A percentile compares a stretch with the other conserved stretches of the same genome.
Evolutionary conservation across 441 rosid genomes (phyloP).

Genomic region (Omphalea diandra): DNA sequence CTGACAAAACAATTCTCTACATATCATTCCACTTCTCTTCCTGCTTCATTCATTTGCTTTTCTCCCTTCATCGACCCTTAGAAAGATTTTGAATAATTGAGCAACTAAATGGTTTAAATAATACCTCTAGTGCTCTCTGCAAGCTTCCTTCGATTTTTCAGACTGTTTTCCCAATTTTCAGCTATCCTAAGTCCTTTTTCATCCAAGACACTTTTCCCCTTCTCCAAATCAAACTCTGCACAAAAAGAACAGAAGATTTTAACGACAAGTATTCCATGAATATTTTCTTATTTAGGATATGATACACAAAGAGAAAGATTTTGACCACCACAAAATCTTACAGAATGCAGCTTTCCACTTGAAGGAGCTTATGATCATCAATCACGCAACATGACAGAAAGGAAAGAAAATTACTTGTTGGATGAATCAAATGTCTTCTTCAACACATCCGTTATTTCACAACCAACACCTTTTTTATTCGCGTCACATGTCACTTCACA

Average conservation of each 20-base stretch:
- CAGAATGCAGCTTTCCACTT: not conserved
- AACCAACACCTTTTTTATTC: not conserved
- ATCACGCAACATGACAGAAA: not conserved
- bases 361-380: not conserved
- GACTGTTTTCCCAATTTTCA: slow-evolving; percentile 97
- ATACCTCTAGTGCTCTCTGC: slow-evolving; percentile 99
- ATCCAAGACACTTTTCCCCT: slow-evolving; percentile 82
- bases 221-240: slow-evolving; percentile 95
- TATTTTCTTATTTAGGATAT: not conserved
- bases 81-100: no score
- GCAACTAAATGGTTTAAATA: slow-evolving; percentile 2
- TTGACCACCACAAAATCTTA: not conserved
- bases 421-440: not conserved
- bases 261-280: not conserved
- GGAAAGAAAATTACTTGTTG: not conserved
- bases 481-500: no score
- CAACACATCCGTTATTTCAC: not conserved
- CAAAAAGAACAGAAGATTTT: not conserved
- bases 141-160: slow-evolving; percentile 91
- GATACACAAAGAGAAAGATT: not conserved
- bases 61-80: slow-evolving; percentile 1
- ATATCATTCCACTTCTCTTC: not conserved
- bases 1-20: not conserved
- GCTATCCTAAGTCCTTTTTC: slow-evolving; percentile 97
- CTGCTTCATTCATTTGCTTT: not conserved